phyloP scores from a whole-genome alignment of 1,284 basidiomycete genomes.

The Cutaneotrichosporon cavernicola region DNA sequence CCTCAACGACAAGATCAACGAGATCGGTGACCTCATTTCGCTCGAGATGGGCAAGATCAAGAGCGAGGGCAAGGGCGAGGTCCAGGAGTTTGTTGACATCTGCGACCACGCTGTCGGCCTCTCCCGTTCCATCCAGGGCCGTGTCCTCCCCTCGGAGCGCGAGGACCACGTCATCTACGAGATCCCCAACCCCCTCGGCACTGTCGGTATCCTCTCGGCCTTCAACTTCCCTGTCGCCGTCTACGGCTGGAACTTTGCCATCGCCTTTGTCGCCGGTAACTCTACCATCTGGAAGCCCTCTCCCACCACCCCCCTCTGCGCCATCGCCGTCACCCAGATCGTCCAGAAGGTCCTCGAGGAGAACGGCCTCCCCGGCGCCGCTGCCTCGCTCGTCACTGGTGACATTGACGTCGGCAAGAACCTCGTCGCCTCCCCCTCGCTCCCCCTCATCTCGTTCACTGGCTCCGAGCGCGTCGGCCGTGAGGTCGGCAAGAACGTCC shows the following conservation, averaged over 20 bases:
- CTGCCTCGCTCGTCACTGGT: constrained; percentile 78
- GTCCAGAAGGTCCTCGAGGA: constrained; percentile 74
- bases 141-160: constrained; percentile 77
- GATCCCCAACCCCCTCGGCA: constrained; percentile 84
- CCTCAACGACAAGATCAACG: constrained; percentile 75
- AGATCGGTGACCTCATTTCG: constrained; percentile 67
- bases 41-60: constrained; percentile 89
- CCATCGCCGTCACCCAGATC: constrained; percentile 84
- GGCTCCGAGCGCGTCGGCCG: constrained; percentile 85
- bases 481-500: constrained; percentile 76
- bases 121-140: constrained; percentile 87
- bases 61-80: constrained; percentile 89
- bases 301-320: constrained; percentile 71
- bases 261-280: constrained; percentile 83
- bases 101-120: constrained; percentile 74
- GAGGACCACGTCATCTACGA: constrained; percentile 88
- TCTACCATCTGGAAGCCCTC: constrained; percentile 94
- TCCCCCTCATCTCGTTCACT: constrained; percentile 91
- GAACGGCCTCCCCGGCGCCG: constrained; percentile 77
- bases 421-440: constrained; percentile 67
- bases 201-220: constrained; percentile 83
- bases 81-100: constrained; percentile 79
- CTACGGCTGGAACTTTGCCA: constrained; percentile 86
- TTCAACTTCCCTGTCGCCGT: constrained; percentile 85
- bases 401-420: constrained; percentile 76